Evolutionary conservation across 495 filamentous ascomycete species (phyloP), one percentile per base, ranked within the genome.

Genomic region (Polyplosphaeria fusca): DNA sequence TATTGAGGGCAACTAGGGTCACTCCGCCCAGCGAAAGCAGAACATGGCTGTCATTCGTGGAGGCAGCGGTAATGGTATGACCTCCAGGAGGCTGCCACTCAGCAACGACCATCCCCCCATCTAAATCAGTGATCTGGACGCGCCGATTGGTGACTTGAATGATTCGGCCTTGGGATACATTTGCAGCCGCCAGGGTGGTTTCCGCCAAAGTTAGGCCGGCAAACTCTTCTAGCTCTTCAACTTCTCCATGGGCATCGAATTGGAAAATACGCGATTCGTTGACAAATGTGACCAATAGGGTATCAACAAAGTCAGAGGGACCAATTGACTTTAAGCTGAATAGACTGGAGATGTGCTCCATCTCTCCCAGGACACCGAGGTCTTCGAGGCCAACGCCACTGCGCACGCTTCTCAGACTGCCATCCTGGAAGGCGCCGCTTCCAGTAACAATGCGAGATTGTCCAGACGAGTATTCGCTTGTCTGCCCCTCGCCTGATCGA

Each of bases 371-470:
- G 16, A 91, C 76, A 23, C 88, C 91, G 12, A 91, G 69, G 58
- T 96, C 91, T 69, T 96, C 89, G 52, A 99, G 77, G 16, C 93
- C 91, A 47, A 99, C 91, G 18, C 93, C 93, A 67, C 91, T 96
- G 28, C 91, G 84, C 24, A 97, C 85, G 65, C 86, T 95, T 57
- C 91, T 75, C 30, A 99, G 67, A 28, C 87, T 90, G 3, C 93
- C 93, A 59, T 94, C 89, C 57, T 87, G 80, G 63, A 85, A 88
- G 2, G 86, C 90, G 23, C 93, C 93, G 37, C 91, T 95, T 5
- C 88, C 91, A 2, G 92, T 88, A 7, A 99, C 89, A 51, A 99
- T 86, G 25, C 94, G 80, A 49, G 93, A 91, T 73, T 97, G 94
- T 1, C 94, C 94, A 4, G 92, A 95, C 0, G 91, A 96, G 47